Percentiles rank a stretch among this genome's conserved stretches.
Conservation (phyloP, 169 alveolate species). For the Cryptosporidium felis region DNA sequence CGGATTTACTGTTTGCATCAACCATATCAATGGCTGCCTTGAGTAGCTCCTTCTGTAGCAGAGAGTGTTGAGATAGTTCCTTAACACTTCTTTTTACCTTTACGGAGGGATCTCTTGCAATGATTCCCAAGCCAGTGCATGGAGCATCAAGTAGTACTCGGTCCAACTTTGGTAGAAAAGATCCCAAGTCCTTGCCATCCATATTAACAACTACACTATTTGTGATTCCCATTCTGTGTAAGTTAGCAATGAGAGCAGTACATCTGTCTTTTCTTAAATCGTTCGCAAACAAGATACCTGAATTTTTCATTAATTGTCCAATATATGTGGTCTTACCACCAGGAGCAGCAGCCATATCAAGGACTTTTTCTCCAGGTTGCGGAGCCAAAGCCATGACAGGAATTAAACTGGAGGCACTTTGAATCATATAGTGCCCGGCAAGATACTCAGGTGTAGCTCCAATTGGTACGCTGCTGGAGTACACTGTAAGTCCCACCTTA, state of each 20-base stretch:
- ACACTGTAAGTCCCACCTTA: slow-evolving; percentile 92
- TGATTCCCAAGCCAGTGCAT: slow-evolving; percentile 96
- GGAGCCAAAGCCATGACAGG: slow-evolving; percentile 95
- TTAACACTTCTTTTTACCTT: slow-evolving; percentile 87
- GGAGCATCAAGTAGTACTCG: slow-evolving; percentile 95
- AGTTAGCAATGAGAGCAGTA: slow-evolving; percentile 90
- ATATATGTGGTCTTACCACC: slow-evolving; percentile 97
- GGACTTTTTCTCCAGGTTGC: slow-evolving; percentile 88
- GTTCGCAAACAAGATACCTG: slow-evolving; percentile 92
- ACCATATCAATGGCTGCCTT: slow-evolving; percentile 93
- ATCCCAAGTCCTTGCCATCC: slow-evolving; percentile 90
- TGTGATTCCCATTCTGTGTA: slow-evolving; percentile 93
- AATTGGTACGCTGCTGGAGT: slow-evolving; percentile 92
- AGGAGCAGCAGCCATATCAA: slow-evolving; percentile 98
- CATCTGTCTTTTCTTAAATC: slow-evolving; percentile 92
- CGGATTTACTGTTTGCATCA: slow-evolving; percentile 89
- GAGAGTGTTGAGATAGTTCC: slow-evolving; percentile 92
- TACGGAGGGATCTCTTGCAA: slow-evolving; percentile 93
- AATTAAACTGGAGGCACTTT: slow-evolving; percentile 92
- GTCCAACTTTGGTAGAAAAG: slow-evolving; percentile 89
- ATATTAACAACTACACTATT: slow-evolving; percentile 90
- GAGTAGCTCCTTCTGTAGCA: slow-evolving; percentile 92
- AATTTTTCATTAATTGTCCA: slow-evolving; percentile 93
- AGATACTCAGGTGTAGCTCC: slow-evolving; percentile 98
- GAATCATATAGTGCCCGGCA: slow-evolving; percentile 95